Percentiles rank a stretch among this genome's conserved stretches.
Evolutionary conservation across 1,284 basidiomycete genomes (phyloP).

Genomic region (Trametes hirsuta): DNA sequence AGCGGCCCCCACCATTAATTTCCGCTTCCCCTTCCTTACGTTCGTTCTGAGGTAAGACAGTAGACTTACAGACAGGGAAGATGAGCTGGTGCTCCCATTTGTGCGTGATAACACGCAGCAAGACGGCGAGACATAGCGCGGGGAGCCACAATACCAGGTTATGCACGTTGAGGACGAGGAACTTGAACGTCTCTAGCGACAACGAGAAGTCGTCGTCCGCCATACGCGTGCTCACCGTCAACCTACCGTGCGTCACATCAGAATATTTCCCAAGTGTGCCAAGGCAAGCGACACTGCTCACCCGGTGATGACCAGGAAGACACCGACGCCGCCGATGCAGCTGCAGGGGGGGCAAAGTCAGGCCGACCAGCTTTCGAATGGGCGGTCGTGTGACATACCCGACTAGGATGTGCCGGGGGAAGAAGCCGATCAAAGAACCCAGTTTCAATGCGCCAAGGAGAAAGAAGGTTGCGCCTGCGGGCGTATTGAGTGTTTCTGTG

Average conservation of each 20-base stretch:
- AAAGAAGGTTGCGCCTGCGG: constrained; percentile 79
- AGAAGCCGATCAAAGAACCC: constrained; percentile 91
- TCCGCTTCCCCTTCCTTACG: not conserved
- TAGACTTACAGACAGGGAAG: constrained; percentile 81
- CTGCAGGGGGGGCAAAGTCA: constrained; percentile 38
- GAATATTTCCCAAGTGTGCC: not conserved
- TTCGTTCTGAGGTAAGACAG: not conserved
- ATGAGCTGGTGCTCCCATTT: constrained; percentile 88
- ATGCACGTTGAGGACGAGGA: constrained; percentile 61
- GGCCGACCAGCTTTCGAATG: not conserved
- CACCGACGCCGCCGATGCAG: constrained; percentile 95
- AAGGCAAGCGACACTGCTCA: constrained; percentile 36
- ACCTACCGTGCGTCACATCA: constrained; percentile 40
- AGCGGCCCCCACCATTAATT: not conserved
- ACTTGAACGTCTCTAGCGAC: constrained; percentile 64
- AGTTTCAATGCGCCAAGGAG: constrained; percentile 84
- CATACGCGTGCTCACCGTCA: constrained; percentile 85
- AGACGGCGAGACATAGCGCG: constrained; percentile 77
- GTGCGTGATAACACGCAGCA: constrained; percentile 83
- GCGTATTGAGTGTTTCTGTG: not conserved
- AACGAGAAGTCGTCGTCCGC: constrained; percentile 82
- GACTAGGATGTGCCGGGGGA: constrained; percentile 94
- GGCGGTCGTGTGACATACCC: constrained; percentile 52
- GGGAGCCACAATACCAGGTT: constrained; percentile 76
- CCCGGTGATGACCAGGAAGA: constrained; percentile 91